Base-by-base conservation (phyloP, 139 green algal genomes). In the Coccomyxa sp. region DNA sequence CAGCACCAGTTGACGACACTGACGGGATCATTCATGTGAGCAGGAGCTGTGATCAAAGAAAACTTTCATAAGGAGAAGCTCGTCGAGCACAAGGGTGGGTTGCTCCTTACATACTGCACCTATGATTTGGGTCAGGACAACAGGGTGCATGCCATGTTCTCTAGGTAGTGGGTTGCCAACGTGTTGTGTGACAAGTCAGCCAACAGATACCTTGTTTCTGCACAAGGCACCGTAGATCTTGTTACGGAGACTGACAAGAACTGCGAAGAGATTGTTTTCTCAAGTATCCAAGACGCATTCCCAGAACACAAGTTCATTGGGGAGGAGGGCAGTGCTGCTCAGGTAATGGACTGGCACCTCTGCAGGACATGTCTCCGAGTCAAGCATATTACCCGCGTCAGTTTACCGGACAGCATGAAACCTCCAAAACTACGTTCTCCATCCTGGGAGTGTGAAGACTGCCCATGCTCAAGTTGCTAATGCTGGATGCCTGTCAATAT, bases 211-310 rank as follows among this genome's bases (percentile, higher is more conserved):
- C 38, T 51, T 51, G 1, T 71, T 71, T 9, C 18, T 28, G 21
- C 9, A 51, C 13, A 51, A 81, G 77, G 77, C 0, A 25, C 45
- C 9, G 88, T 94, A 16, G 97, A 99, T 85, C 86, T 99, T 7
- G 97, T 99, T 13, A 99, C 97, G 30, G 95, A 96, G 58, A 99
- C 97, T 16, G 97, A 99, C 90, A 93, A 95, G 80, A 67, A 88
- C 21, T 97, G 93, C 74, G 96, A 99, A 87, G 79, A 83, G 13
- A 63, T 96, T 30, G 84, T 96, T 10, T 77, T 91, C 4, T 59
- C 27, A 7, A 45, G 60, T 31, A 88, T 98, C 32, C 68, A 84
- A 0, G 80, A 79, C 14, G 84, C 86, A 1, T 98, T 96, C 77
- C 95, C 95, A 13, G 81, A 88, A 10, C 90, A 96, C 79, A 75